Base-by-base conservation (phyloP, 768 basidiomycete species). In the Auriculariales sp. region DNA sequence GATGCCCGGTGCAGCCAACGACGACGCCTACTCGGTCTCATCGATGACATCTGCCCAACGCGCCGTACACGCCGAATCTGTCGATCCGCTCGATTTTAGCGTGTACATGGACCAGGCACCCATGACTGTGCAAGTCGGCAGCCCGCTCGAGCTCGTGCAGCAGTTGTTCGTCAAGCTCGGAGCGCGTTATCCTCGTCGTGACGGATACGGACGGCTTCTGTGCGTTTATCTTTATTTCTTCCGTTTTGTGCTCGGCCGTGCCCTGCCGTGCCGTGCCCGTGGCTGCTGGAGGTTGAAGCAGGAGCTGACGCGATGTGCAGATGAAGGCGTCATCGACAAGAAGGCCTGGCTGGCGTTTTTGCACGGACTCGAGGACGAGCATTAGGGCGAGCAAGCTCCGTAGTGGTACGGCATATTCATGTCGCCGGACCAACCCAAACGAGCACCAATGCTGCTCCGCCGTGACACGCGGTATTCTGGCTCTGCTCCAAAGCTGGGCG, bases 101-200 rank as follows among this genome's bases (percentile, higher is more conserved):
- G 70, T 79, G 22, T 97, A 90, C 61, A 92, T 94, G 78, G 89
- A 95, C 61, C 46, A 91, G 84, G 91, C 94, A 1, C 95, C 95
- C 0, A 68, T 97, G 50, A 86, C 82, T 0, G 76, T 97, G 32
- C 79, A 81, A 51, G 77, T 76, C 1, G 81, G 92, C 57, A 83
- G 89, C 1, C 89, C 95, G 1, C 71, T 98, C 61, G 89, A 95
- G 63, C 75, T 97, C 46, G 73, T 97, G 0, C 94, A 97, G 59
- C 89, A 89, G 60, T 78, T 94, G 60, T 98, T 98, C 58, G 82
- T 81, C 52, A 97, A 97, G 63, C 76, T 98, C 17, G 95, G 95
- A 0, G 87, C 90, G 10, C 75, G 89, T 55, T 92, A 94, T n/a
- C 58, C 77, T 98, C 19, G 71, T 97, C 25, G 78, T 95, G 4